A percentile compares a stretch with the other conserved stretches of the same genome.
These are phyloP conservation scores for Penicillium waksmanii DNA, from an alignment of 495 filamentous ascomycete genomes.

Conservation along the genomic window DNA sequence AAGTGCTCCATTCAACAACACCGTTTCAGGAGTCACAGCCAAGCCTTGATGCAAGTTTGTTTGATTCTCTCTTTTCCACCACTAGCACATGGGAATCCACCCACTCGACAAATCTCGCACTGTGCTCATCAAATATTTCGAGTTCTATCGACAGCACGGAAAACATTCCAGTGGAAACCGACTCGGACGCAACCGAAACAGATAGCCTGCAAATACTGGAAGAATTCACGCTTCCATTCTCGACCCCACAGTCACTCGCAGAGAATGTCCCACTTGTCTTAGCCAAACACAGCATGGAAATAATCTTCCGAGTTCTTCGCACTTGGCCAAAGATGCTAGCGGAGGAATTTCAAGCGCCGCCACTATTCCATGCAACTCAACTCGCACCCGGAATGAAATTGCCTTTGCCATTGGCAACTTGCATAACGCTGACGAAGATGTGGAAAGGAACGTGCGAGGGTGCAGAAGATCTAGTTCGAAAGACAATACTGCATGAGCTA, in stretches of 20 bases:
- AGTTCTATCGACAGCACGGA: too few relatives aligned
- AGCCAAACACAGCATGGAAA: slow-evolving; percentile 37
- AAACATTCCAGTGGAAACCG: too few relatives aligned
- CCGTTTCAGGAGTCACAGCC: too few relatives aligned
- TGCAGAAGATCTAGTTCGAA: slow-evolving; percentile 31
- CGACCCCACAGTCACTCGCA: neutral
- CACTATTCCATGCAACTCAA: slow-evolving; percentile 36
- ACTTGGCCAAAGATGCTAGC: slow-evolving; percentile 43
- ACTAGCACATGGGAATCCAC: too few relatives aligned
- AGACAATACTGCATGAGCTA: slow-evolving; percentile 31
- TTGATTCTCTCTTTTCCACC: too few relatives aligned
- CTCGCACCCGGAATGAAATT: slow-evolving; percentile 15
- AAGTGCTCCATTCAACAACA: too few relatives aligned
- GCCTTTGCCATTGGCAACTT: slow-evolving; percentile 36
- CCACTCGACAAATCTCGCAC: too few relatives aligned
- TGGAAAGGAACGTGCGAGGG: slow-evolving; percentile 38
- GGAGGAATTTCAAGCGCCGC: slow-evolving; percentile 39
- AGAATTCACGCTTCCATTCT: neutral
- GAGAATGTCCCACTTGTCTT: neutral
- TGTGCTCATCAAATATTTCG: too few relatives aligned
- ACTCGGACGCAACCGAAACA: too few relatives aligned
- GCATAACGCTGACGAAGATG: slow-evolving; percentile 40
- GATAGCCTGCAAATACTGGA: too few relatives aligned
- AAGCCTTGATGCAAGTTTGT: too few relatives aligned
- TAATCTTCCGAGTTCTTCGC: slow-evolving; percentile 38